phyloP scores from a whole-genome alignment of 345 rosid genomes.

The Passiflora organensis region DNA sequence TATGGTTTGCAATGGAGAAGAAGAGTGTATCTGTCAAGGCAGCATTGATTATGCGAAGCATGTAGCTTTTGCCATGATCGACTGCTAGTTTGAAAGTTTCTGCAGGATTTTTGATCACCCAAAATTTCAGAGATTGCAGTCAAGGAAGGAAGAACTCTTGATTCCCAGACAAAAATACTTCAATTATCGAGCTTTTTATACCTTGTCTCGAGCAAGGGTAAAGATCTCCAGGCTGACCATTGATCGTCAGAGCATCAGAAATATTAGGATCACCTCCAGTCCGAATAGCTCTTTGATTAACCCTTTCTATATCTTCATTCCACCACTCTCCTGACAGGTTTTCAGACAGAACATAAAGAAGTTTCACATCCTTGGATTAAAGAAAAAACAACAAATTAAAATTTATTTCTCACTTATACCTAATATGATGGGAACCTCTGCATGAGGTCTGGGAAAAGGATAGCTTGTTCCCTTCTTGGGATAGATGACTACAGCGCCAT shows the following conservation, averaged over 20 bases:
- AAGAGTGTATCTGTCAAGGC: constrained; percentile 25
- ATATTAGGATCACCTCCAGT: constrained; percentile 36
- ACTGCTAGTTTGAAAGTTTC: constrained; percentile 19
- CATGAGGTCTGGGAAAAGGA: constrained; percentile 33
- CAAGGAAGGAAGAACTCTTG: background rate
- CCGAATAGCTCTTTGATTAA: constrained; percentile 2
- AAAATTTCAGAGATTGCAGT: background rate
- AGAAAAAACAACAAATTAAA: background rate
- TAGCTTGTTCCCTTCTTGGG: constrained; percentile 23
- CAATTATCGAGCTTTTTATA: background rate
- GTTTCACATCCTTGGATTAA: too few relatives aligned
- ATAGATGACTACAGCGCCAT: constrained; percentile 30
- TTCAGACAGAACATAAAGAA: background rate
- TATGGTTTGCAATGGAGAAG: constrained; percentile 32
- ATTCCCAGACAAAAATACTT: background rate
- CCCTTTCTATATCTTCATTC: constrained; percentile 19
- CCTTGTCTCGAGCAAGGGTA: constrained; percentile 25
- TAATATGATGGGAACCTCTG: constrained; percentile 22
- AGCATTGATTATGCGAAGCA: constrained; percentile 32
- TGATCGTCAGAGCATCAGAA: constrained; percentile 33
- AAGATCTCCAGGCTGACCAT: constrained; percentile 37
- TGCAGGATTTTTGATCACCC: constrained; percentile 6
- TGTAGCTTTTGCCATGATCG: constrained; percentile 27
- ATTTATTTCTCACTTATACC: constrained; percentile 10
- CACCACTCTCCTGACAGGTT: constrained; percentile 58